These are phyloP conservation scores for Cutaneotrichosporon sp. DNA, from an alignment of 1,284 basidiomycete species.

Conservation along the genomic window DNA sequence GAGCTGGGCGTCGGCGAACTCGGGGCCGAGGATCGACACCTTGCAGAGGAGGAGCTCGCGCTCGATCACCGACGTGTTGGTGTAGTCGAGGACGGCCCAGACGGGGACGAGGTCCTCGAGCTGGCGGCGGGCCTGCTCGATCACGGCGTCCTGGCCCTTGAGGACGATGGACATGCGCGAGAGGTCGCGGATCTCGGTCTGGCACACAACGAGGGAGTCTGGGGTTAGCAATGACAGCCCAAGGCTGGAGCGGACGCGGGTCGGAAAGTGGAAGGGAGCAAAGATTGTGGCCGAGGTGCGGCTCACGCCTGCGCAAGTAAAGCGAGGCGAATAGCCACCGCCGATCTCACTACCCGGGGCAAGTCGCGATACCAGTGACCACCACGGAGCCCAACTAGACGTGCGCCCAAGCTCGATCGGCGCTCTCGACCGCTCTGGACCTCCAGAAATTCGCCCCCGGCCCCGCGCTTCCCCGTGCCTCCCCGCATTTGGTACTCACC, in stretches of 20 bases:
- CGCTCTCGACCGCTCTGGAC: no score
- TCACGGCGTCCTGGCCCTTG: constrained; percentile 93
- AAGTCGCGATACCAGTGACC: no score
- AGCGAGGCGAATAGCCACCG: no score
- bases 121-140: constrained; percentile 93
- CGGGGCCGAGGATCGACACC: constrained; percentile 93
- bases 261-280: no score
- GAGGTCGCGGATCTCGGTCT: constrained; percentile 95
- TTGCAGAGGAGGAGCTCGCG: constrained; percentile 88
- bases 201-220: constrained; percentile 97
- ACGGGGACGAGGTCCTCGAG: constrained; percentile 94
- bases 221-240: constrained; percentile 22
- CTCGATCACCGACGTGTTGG: constrained; percentile 82
- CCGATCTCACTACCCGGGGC: no score
- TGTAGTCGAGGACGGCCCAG: constrained; percentile 96
- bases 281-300: no score
- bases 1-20: constrained; percentile 91
- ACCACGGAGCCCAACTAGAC: no score
- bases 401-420: not conserved
- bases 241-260: not conserved
- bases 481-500: constrained; percentile 37
- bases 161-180: constrained; percentile 98
- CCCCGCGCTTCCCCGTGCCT: not conserved
- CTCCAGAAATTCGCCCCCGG: not conserved
- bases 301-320: no score